A percentile compares a stretch with the other conserved stretches of the same genome.
These are phyloP conservation scores for Cryptosporidium baileyi DNA, from an alignment of 169 alveolate species.

Conservation along the genomic window DNA sequence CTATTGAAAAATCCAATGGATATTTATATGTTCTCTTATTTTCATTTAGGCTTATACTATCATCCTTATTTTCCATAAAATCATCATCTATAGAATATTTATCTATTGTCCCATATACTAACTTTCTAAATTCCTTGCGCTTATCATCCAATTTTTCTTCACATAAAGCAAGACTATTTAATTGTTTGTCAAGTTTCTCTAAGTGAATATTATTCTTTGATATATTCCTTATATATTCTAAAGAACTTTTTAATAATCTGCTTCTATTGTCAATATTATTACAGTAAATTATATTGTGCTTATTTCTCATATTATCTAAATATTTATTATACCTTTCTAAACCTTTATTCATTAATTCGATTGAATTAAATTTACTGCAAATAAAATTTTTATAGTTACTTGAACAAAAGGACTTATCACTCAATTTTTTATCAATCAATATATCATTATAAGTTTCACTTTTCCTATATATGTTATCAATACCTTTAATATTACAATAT, in stretches of 20 bases:
- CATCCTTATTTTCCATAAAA: neutral
- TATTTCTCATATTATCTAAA: neutral
- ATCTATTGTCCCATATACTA: slow-evolving; percentile 24
- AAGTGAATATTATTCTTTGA: slow-evolving; percentile 9
- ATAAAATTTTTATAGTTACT: too few relatives aligned
- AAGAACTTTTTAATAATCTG: slow-evolving; percentile 9
- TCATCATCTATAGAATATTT: neutral
- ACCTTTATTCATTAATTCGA: neutral
- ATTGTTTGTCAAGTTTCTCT: slow-evolving; percentile 28
- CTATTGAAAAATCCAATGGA: slow-evolving; percentile 8
- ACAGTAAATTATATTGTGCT: neutral
- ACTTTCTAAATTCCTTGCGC: slow-evolving; percentile 31
- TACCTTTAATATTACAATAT: neutral
- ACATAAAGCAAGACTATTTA: slow-evolving; percentile 54
- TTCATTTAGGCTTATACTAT: neutral
- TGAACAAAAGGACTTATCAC: too few relatives aligned
- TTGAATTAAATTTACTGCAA: neutral
- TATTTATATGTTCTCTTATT: neutral
- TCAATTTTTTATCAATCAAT: too few relatives aligned
- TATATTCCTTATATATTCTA: slow-evolving; percentile 4
- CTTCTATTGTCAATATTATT: neutral
- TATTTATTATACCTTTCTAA: neutral
- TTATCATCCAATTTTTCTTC: slow-evolving; percentile 20
- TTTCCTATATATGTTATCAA: too few relatives aligned
- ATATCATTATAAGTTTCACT: too few relatives aligned